These are phyloP conservation scores for Macrophomina pseudophaseolina DNA, from an alignment of 2,329 filamentous ascomycete species.

Conservation along the genomic window DNA sequence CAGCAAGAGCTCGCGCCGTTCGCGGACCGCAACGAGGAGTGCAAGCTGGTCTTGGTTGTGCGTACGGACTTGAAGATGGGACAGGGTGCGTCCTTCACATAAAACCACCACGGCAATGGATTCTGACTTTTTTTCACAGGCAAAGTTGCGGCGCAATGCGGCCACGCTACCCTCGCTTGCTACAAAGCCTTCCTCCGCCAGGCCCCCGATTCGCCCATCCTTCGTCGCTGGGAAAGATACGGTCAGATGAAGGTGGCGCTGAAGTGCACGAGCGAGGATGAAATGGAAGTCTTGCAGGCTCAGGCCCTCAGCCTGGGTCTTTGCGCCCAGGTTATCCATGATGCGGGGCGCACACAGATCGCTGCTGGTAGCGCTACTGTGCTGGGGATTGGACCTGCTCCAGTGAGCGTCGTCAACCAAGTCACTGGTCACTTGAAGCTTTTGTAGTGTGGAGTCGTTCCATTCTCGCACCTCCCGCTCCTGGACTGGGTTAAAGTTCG, in stretches of 20 bases:
- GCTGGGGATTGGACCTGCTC: constrained; percentile 74
- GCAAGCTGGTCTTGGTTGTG: constrained; percentile 91
- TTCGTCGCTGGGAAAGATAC: constrained; percentile 81
- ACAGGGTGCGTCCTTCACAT: constrained; percentile 66
- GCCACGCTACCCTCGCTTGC: constrained; percentile 95
- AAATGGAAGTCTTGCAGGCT: constrained; percentile 72
- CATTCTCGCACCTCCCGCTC: too few relatives aligned
- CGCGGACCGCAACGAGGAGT: constrained; percentile 69
- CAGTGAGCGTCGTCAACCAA: constrained; percentile 83
- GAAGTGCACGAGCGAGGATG: constrained; percentile 81
- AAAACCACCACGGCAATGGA: too few relatives aligned
- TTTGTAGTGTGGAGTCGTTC: constrained; percentile 57
- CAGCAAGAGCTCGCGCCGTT: constrained; percentile 52
- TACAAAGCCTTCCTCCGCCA: constrained; percentile 79
- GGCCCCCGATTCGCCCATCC: constrained; percentile 63
- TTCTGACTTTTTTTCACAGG: constrained; percentile 57
- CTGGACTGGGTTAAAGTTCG: not conserved
- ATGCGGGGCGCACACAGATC: constrained; percentile 97
- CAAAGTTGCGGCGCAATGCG: constrained; percentile 95
- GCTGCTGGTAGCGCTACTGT: constrained; percentile 91
- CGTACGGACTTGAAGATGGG: constrained; percentile 96
- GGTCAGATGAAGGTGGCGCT: constrained; percentile 95
- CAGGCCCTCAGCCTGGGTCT: constrained; percentile 83
- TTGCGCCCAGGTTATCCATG: constrained; percentile 86
- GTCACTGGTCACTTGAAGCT: constrained; percentile 86